A percentile compares a stretch with the other conserved stretches of the same genome.
These are phyloP conservation scores for Backusella tarrabulga DNA, from an alignment of 192 early-diverging fungal genomes.

Conservation along the genomic window DNA sequence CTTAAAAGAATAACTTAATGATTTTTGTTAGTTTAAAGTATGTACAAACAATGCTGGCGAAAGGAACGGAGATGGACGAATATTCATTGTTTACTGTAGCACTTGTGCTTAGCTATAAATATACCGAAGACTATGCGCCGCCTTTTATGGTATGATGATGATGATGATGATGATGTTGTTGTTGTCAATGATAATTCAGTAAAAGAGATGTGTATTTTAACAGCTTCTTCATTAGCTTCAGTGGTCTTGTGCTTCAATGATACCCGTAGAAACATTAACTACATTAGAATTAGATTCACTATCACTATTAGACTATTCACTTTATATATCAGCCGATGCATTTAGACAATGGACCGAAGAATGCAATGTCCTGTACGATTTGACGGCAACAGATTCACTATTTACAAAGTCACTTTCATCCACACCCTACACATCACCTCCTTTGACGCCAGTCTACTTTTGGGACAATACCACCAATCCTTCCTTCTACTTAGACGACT, in stretches of 20 bases:
- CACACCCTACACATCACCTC: neutral
- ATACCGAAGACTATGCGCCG: slow-evolving; percentile 1
- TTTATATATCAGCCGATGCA: neutral
- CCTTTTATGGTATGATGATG: slow-evolving; percentile 1
- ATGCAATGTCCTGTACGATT: slow-evolving; percentile 6
- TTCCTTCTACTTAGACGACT: neutral
- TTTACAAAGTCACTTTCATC: neutral
- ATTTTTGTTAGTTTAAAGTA: neutral
- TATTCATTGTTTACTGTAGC: slow-evolving; percentile 5
- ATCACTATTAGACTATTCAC: slow-evolving; percentile 5
- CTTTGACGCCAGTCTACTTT: slow-evolving; percentile 7
- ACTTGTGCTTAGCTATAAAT: slow-evolving; percentile 8
- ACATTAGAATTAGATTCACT: neutral
- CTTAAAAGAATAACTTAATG: neutral
- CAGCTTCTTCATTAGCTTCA: neutral
- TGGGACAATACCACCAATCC: neutral
- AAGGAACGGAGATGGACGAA: slow-evolving; percentile 6
- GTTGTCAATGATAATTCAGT: slow-evolving; percentile 6
- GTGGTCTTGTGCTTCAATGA: neutral
- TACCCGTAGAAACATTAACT: neutral
- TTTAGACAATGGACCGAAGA: neutral
- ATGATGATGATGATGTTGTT: too few species aligned
- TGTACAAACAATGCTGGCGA: neutral
- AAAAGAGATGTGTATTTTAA: neutral
- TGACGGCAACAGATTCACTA: neutral